Evolutionary conservation across 2,329 filamentous ascomycete genomes (phyloP), one percentile per base, ranked within the genome.

Genomic region (Fusarium musae): DNA sequence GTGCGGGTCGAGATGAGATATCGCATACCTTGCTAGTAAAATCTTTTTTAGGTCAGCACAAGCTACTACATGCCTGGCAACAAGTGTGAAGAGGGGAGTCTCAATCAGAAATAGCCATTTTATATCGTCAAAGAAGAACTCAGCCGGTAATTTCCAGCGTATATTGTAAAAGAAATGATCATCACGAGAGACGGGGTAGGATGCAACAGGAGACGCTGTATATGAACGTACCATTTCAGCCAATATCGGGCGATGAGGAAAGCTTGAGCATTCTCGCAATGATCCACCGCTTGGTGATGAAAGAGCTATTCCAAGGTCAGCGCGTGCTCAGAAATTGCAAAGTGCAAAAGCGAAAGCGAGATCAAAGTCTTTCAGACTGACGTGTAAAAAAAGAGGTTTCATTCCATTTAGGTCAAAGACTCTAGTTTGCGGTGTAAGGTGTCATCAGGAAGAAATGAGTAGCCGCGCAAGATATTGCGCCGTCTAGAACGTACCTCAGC

Each of bases 121-220:
- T 83, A 87, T 95, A 87, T 94, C 93, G 87, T 93, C 93, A 93
- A 89, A 82, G 87, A 85, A 86, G 86, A 87, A 89, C 82, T 97
- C 93, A 90, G 94, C 91, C 94, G 94, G 94, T 97, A 97, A 97
- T 96, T 96, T 93, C 93, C 95, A 94, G 93, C 89, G 88, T 89
- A 88, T 87, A 85, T 87, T 87, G 85, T 86, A 88, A 87, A 75
- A 85, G 82, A 83, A 93, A 91, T 89, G 87, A 88, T 92, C 92
- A 94, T 84, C 81, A 83, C 72, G 68, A 77, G 78, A 78, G 66
- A 37, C 30, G 30, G 54, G 42, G 19, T 50, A 21, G 37, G 10
- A 50, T 28, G 44, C 37, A 34, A 28, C 34, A 1, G 34, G 19
- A 30, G 10, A 46, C 34, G 34, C 57, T 42, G 10, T 39, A 37